Conservation (phyloP, 2,329 filamentous ascomycete genomes). For the Venturia nashicola region DNA sequence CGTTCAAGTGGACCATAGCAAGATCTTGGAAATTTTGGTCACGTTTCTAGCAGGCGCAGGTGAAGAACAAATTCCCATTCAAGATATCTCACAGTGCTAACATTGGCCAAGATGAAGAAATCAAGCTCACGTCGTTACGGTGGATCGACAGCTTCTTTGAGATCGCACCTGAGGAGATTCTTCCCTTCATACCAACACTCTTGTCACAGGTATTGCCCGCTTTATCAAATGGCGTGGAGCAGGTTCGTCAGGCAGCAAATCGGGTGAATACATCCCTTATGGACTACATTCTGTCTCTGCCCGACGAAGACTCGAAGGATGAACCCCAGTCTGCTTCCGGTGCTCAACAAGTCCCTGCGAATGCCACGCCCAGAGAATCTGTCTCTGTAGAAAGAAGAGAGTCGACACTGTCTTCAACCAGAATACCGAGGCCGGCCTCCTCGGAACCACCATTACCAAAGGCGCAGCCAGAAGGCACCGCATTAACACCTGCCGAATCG, state of each 20-base stretch:
- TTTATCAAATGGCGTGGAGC: constrained; percentile 83
- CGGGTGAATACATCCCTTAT: constrained; percentile 84
- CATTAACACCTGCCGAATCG: constrained; percentile 14
- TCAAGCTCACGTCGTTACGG: constrained; percentile 75
- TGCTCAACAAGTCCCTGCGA: constrained; percentile 26
- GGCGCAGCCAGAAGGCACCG: not conserved
- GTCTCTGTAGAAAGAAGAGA: constrained; percentile 26
- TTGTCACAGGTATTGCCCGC: constrained; percentile 85
- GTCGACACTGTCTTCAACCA: constrained; percentile 22
- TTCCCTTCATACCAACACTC: constrained; percentile 87
- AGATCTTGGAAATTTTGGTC: constrained; percentile 83
- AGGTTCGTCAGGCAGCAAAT: constrained; percentile 75
- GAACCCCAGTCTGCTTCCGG: constrained; percentile 28
- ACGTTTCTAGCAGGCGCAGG: constrained; percentile 74
- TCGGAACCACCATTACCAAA: not conserved
- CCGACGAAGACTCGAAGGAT: constrained; percentile 43
- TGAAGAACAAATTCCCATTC: constrained; percentile 28
- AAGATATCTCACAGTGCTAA: not conserved
- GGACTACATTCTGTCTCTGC: constrained; percentile 85
- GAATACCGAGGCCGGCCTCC: constrained; percentile 3
- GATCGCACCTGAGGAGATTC: constrained; percentile 91
- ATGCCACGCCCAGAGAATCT: constrained; percentile 19
- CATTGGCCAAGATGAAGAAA: constrained; percentile 62
- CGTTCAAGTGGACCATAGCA: constrained; percentile 84
- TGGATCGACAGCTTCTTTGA: constrained; percentile 97